Conservation (phyloP, 805 yeast species). For the Maudiozyma bulderi region DNA sequence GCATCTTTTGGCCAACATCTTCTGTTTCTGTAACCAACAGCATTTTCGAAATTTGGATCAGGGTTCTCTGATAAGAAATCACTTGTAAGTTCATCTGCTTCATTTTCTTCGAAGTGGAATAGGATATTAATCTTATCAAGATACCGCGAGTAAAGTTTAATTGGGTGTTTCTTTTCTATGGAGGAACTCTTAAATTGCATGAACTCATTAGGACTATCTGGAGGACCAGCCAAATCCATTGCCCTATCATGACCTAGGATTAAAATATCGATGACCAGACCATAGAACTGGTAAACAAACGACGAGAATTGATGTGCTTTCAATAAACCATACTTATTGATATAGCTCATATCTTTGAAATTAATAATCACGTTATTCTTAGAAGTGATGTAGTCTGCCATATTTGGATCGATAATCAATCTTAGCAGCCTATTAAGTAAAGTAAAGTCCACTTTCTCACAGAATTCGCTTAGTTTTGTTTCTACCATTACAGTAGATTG, state of each 20-base stretch:
- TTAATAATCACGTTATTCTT: conserved; percentile 75
- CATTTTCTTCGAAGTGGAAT: conserved; percentile 64
- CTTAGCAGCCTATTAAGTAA: conserved; percentile 72
- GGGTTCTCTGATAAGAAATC: conserved; percentile 78
- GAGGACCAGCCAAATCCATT: conserved; percentile 72
- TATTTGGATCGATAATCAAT: conserved; percentile 74
- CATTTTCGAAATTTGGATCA: conserved; percentile 83
- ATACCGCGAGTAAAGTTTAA: conserved; percentile 72
- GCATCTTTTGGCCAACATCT: conserved; percentile 92
- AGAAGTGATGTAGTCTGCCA: conserved; percentile 91
- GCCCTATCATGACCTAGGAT: conserved; percentile 84
- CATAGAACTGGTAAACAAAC: conserved; percentile 84
- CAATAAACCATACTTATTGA: conserved; percentile 77
- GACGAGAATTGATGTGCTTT: conserved; percentile 88
- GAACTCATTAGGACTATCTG: conserved; percentile 64
- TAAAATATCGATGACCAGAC: conserved; percentile 71
- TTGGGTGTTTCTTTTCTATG: conserved; percentile 62
- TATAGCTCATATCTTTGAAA: conserved; percentile 92
- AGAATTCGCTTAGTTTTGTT: conserved; percentile 54
- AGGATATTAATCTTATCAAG: conserved; percentile 73
- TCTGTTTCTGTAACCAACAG: conserved; percentile 76
- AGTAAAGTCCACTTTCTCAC: conserved; percentile 85
- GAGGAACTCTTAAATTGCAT: conserved; percentile 53
- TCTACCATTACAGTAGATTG: conserved; percentile 80
- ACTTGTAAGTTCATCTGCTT: conserved; percentile 63